Conservation (phyloP, 2,329 filamentous ascomycete genomes). For the Neoascochyta sp. region DNA sequence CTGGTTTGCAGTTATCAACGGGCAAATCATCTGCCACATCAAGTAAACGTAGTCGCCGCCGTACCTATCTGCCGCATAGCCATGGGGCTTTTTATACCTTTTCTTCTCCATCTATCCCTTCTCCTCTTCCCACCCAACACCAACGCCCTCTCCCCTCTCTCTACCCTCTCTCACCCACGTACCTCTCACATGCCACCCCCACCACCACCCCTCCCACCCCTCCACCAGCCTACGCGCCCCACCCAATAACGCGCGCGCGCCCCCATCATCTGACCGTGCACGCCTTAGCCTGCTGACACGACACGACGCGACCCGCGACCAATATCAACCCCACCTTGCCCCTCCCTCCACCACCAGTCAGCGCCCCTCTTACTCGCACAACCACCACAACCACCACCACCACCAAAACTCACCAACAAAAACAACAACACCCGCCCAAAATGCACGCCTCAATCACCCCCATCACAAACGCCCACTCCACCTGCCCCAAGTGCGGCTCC, state of each 20-base stretch:
- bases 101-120: slow-evolving; percentile 1
- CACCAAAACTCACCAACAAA: slow-evolving; percentile 4
- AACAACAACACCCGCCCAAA: slow-evolving; percentile 3
- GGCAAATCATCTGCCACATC: slow-evolving; percentile 40
- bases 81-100: background rate
- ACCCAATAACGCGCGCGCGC: too few relatives aligned
- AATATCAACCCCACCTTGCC: slow-evolving; percentile 38
- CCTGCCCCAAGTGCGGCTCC: slow-evolving; percentile 41
- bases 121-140: too few relatives aligned
- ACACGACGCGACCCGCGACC: too few relatives aligned
- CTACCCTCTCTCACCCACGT: background rate
- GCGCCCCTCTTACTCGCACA: too few relatives aligned
- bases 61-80: background rate
- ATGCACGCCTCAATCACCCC: slow-evolving; percentile 28
- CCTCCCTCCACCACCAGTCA: too few relatives aligned
- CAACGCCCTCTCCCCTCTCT: slow-evolving; percentile 1
- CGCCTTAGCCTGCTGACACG: slow-evolving; percentile 22
- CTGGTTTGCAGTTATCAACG: slow-evolving; percentile 42
- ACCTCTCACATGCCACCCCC: slow-evolving; percentile 3
- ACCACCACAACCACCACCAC: slow-evolving; percentile 10
- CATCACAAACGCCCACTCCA: slow-evolving; percentile 31
- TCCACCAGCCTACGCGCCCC: too few relatives aligned
- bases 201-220: slow-evolving; percentile 1
- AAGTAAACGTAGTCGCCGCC: slow-evolving; percentile 10
- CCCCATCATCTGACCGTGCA: slow-evolving; percentile 32